Conservation (phyloP, 1,284 basidiomycete species). For the Fomitopsis pinicola region DNA sequence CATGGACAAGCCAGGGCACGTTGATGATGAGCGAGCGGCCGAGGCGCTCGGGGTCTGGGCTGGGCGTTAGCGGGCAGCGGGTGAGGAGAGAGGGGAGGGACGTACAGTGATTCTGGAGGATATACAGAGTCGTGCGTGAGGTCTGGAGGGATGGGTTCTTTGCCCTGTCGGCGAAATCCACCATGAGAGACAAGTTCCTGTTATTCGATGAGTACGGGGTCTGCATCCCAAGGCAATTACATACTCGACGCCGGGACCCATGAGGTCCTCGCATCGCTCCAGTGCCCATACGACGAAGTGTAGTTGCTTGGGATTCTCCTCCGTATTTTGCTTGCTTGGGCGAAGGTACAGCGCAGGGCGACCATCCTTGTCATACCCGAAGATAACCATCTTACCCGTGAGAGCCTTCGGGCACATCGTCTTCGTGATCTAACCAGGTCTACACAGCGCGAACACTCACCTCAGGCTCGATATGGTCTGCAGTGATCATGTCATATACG, state of each 20-base stretch:
- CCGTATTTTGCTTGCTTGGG: slow-evolving; percentile 82
- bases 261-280: slow-evolving; percentile 68
- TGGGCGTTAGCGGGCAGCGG: slow-evolving; percentile 42
- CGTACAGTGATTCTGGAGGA: slow-evolving; percentile 73
- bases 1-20: slow-evolving; percentile 75
- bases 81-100: slow-evolving; percentile 34
- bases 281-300: slow-evolving; percentile 74
- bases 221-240: slow-evolving; percentile 20
- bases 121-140: slow-evolving; percentile 63
- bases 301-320: slow-evolving; percentile 70
- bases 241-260: slow-evolving; percentile 75
- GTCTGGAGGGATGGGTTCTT: slow-evolving; percentile 71
- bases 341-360: slow-evolving; percentile 77
- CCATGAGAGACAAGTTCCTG: slow-evolving; percentile 70
- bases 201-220: slow-evolving; percentile 8
- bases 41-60: slow-evolving; percentile 89
- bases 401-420: slow-evolving; percentile 40
- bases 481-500: slow-evolving; percentile 52
- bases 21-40: slow-evolving; percentile 83
- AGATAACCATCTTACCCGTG: slow-evolving; percentile 71
- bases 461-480: slow-evolving; percentile 66
- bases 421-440: neutral
- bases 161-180: slow-evolving; percentile 78
- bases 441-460: slow-evolving; percentile 30
- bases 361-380: slow-evolving; percentile 68